A percentile compares a stretch with the other conserved stretches of the same genome.
Evolutionary conservation across 208 protist species (phyloP).

Genomic region (Trypanosoma scelopori): DNA sequence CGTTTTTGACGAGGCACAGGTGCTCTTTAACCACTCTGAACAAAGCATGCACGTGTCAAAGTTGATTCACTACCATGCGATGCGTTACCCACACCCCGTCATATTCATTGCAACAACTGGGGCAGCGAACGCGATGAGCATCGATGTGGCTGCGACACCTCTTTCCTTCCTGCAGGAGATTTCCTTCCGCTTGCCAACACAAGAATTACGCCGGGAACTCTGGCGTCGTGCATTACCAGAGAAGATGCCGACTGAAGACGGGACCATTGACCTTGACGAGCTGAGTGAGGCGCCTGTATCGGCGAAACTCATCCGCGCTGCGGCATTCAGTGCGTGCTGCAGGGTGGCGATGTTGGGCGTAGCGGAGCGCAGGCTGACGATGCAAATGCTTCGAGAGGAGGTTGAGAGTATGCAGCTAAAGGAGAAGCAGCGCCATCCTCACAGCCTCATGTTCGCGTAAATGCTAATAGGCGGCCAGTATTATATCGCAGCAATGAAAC

Average conservation of each 20-base stretch:
- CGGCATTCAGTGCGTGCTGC: constrained; percentile 79
- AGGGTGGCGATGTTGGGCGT: constrained; percentile 56
- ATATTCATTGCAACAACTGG: constrained; percentile 84
- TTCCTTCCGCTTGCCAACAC: constrained; percentile 55
- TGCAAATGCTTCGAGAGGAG: constrained; percentile 69
- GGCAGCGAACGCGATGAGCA: constrained; percentile 20
- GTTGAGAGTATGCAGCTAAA: constrained; percentile 41
- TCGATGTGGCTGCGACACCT: constrained; percentile 52
- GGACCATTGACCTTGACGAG: constrained; percentile 58
- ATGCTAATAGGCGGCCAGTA: not conserved
- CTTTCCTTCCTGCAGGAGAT: constrained; percentile 63
- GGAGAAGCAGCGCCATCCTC: constrained; percentile 44
- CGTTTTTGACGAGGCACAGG: constrained; percentile 87
- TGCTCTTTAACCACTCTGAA: constrained; percentile 77
- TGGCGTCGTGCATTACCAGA: constrained; percentile 74
- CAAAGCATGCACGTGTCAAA: constrained; percentile 61
- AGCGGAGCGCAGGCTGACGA: constrained; percentile 50
- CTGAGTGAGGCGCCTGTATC: constrained; percentile 52
- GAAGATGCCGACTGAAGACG: constrained; percentile 50
- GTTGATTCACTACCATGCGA: constrained; percentile 83
- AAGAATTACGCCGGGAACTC: constrained; percentile 57
- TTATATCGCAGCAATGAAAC: not conserved
- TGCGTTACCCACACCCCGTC: constrained; percentile 67
- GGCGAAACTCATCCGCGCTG: constrained; percentile 72
- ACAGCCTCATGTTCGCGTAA: constrained; percentile 74